Percentiles rank a stretch among this genome's conserved stretches.
Evolutionary conservation across 2,329 filamentous ascomycete genomes (phyloP).

Genomic region (Phaeoacremonium minimum): DNA sequence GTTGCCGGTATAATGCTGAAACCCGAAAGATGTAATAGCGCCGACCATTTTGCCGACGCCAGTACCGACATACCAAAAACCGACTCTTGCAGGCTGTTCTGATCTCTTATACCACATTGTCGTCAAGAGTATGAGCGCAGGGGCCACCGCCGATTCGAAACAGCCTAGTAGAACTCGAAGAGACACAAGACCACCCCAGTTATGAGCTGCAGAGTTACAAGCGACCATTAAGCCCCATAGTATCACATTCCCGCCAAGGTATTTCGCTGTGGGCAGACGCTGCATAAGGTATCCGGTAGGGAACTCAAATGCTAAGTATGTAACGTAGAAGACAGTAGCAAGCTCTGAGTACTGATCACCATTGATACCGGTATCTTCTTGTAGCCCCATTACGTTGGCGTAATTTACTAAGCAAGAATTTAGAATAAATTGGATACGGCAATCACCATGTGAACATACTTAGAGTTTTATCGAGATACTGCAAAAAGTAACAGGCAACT

Average conservation of each 20-base stretch:
- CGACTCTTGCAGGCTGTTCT: slow-evolving; percentile 24
- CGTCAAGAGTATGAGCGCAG: slow-evolving; percentile 50
- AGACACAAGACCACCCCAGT: slow-evolving; percentile 42
- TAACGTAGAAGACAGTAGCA: slow-evolving; percentile 25
- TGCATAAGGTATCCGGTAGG: slow-evolving; percentile 44
- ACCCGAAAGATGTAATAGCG: slow-evolving; percentile 21
- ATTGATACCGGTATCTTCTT: slow-evolving; percentile 19
- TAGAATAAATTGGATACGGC: too few relatives aligned
- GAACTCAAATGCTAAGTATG: slow-evolving; percentile 23
- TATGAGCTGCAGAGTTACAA: slow-evolving; percentile 41
- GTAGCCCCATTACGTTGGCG: slow-evolving; percentile 23
- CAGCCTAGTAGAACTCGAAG: slow-evolving; percentile 46
- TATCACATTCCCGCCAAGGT: slow-evolving; percentile 37
- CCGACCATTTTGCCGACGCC: slow-evolving; percentile 22
- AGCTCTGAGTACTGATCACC: slow-evolving; percentile 21
- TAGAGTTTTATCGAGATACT: slow-evolving; percentile 23
- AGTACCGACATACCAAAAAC: slow-evolving; percentile 27
- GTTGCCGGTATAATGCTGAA: slow-evolving; percentile 17
- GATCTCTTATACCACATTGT: slow-evolving; percentile 35
- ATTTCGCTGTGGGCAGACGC: slow-evolving; percentile 47
- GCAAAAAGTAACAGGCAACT: slow-evolving; percentile 21
- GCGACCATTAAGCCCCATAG: slow-evolving; percentile 44
- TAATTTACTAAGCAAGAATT: slow-evolving; percentile 17
- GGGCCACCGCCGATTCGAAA: slow-evolving; percentile 50
- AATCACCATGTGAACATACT: slow-evolving; percentile 9